Percentiles rank a stretch among this genome's conserved stretches.
These are phyloP conservation scores for Candida freyschussii DNA, from an alignment of 1,139 yeast species.

Conservation along the genomic window DNA sequence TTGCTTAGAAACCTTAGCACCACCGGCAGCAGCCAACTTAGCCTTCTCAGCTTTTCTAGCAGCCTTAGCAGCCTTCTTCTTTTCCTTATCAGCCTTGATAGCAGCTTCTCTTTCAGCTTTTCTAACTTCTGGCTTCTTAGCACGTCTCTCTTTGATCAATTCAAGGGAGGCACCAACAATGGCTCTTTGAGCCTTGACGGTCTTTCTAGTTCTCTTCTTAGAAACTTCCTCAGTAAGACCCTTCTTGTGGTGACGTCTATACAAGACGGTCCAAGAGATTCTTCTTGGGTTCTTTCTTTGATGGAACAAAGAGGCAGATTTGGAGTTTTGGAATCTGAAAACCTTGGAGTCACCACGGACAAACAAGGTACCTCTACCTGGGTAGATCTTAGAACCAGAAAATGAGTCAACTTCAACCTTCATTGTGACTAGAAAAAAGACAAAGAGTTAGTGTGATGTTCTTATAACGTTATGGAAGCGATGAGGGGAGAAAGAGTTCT, in stretches of 20 bases:
- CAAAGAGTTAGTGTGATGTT: conserved; percentile 10
- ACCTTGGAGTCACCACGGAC: conserved; percentile 99
- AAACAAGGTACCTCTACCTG: conserved; percentile 99
- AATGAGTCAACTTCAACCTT: conserved; percentile 99
- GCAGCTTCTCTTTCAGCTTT: conserved; percentile 95
- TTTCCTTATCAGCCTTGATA: conserved; percentile 87
- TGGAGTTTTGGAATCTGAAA: conserved; percentile 99
- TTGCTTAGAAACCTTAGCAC: conserved; percentile 70
- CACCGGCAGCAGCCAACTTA: conserved; percentile 71
- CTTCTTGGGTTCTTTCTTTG: conserved; percentile 99
- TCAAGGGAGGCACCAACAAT: conserved; percentile 99
- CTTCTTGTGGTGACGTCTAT: conserved; percentile 99
- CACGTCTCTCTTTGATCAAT: conserved; percentile 96
- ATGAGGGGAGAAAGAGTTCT: too few species aligned
- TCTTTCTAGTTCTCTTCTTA: conserved; percentile 96
- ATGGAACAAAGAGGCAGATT: conserved; percentile 96
- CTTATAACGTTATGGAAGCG: too few species aligned
- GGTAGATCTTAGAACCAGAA: conserved; percentile 99
- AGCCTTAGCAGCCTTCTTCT: conserved; percentile 91
- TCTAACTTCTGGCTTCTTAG: conserved; percentile 94
- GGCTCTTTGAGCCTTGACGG: conserved; percentile 98
- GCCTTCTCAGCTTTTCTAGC: conserved; percentile 95
- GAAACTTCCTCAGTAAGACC: conserved; percentile 98
- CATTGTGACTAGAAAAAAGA: conserved; percentile 57
- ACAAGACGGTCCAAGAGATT: conserved; percentile 98